phyloP scores from a whole-genome alignment of 768 basidiomycete species.

The Boletus subcaerulescens region DNA sequence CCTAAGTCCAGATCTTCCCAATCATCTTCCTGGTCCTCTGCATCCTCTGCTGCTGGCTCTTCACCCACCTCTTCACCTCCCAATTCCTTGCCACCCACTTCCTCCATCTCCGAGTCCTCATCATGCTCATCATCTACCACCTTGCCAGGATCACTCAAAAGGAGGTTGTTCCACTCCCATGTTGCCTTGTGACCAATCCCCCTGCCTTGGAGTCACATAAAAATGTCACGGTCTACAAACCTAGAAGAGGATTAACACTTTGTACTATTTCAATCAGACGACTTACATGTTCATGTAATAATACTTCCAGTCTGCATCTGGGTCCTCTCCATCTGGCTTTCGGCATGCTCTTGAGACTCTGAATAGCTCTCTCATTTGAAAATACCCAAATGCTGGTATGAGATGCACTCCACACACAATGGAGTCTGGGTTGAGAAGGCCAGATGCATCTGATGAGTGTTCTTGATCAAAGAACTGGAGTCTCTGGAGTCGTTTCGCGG shows the following conservation, averaged over 20 bases:
- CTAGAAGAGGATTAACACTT: not conserved
- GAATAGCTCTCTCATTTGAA: not conserved
- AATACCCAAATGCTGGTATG: not conserved
- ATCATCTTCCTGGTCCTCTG: not conserved
- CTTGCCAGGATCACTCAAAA: too few species aligned
- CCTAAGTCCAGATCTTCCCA: not conserved
- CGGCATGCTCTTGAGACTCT: not conserved
- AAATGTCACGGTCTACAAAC: conserved; percentile 4
- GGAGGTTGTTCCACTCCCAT: too few species aligned
- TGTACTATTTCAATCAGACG: conserved; percentile 1
- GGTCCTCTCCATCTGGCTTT: not conserved
- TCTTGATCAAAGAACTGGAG: not conserved
- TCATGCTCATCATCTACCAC: too few species aligned
- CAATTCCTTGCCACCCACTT: not conserved
- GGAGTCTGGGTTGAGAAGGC: too few species aligned
- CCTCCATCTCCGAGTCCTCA: not conserved
- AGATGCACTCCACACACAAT: conserved; percentile 4
- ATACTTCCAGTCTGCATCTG: conserved; percentile 22
- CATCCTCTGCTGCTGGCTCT: not conserved
- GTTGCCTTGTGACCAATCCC: conserved; percentile 30
- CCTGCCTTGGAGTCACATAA: conserved; percentile 32
- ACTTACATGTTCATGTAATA: conserved; percentile 34
- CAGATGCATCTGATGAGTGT: too few species aligned
- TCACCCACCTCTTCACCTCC: not conserved
- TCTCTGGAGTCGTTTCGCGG: not conserved